Evolutionary conservation across 2,329 filamentous ascomycete species (phyloP), one percentile per base, ranked within the genome.

Genomic region (Xylaria sp.): DNA sequence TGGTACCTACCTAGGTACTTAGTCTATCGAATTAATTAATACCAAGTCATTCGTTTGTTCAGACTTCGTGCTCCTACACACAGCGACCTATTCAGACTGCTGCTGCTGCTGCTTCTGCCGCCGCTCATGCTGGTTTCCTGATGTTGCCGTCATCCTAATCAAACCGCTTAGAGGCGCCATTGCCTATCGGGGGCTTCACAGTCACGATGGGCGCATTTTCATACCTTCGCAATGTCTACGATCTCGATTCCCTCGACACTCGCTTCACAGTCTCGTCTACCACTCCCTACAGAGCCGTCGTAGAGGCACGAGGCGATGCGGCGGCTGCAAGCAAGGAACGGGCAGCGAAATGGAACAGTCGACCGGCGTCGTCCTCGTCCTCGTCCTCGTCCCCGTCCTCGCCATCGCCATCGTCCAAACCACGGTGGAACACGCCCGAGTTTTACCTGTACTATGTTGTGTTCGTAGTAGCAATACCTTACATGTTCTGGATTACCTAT

Each of bases 401-500:
- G 4, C 15, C 45, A 5, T 29, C 57, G 15, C 44, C 53, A 20
- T 57, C 53, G 62, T 84, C 86, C 68, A 87, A 89, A 39, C 86
- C 94, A 49, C 91, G 87, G 89, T 99, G 95, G 95, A 88, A 85
- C 27, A 96, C 94, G 0, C 85, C 86, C 2, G 96, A 99, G 80
- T 98, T 96, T 81, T 91, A 88, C 77, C 73, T 94, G 61, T 98
- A 99, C 82, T 91, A 90, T 72, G 54, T 91, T 22, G 80, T 92
- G 71, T 87, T 97, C 73, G 68, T 85, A 33, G 76, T 87, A 5
- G 84, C 84, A 62, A 84, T 98, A 29, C 93, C 93, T 9, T 86
- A 89, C 74, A 99, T 99, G 94, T 93, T 97, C 80, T 97, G 93
- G 83, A 85, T 90, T n/a, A 90, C 91, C 10, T 92, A 94, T 72